A percentile compares a stretch with the other conserved stretches of the same genome.
These are phyloP conservation scores for Adiantum capillusveneris DNA, from an alignment of 75 land plant genomes.

Conservation along the genomic window DNA sequence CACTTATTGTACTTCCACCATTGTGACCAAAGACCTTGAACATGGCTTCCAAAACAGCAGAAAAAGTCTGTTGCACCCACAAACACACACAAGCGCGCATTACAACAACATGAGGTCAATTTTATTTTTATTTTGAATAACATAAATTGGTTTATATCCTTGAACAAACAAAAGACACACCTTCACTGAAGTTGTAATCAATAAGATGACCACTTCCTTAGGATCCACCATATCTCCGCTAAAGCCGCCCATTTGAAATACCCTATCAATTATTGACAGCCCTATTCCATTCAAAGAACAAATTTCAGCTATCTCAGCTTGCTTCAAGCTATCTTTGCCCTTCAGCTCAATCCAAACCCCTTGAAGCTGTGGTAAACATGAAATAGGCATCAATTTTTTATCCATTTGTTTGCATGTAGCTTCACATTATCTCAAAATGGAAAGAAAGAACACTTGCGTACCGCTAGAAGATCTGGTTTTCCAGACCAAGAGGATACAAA, in stretches of 20 bases:
- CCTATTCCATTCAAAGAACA: conserved; percentile 11
- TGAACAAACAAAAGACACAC: not conserved
- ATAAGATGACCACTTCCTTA: conserved; percentile 24
- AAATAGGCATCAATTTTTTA: too few relatives aligned
- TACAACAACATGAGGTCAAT: not conserved
- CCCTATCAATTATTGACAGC: conserved; percentile 14
- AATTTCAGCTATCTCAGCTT: conserved; percentile 15
- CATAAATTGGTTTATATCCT: too few relatives aligned
- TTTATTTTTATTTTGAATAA: not conserved
- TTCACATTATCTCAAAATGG: too few relatives aligned
- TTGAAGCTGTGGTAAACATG: conserved; percentile 6
- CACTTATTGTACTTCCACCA: conserved; percentile 10
- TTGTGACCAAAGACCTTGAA: conserved; percentile 32
- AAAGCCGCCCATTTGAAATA: conserved; percentile 30
- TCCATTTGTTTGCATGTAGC: too few relatives aligned
- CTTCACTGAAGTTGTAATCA: conserved; percentile 23
- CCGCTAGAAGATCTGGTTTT: too few relatives aligned
- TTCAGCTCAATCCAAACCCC: conserved; percentile 14
- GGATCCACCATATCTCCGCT: conserved; percentile 31
- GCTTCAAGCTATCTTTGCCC: conserved; percentile 25
- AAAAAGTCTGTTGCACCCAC: conserved; percentile 19
- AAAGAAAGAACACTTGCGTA: too few relatives aligned
- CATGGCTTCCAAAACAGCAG: conserved; percentile 23
- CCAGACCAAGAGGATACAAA: too few relatives aligned
- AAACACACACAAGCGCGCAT: not conserved